phyloP scores from a whole-genome alignment of 192 early-diverging fungal species.

The Rhizoclosmatium sp. region DNA sequence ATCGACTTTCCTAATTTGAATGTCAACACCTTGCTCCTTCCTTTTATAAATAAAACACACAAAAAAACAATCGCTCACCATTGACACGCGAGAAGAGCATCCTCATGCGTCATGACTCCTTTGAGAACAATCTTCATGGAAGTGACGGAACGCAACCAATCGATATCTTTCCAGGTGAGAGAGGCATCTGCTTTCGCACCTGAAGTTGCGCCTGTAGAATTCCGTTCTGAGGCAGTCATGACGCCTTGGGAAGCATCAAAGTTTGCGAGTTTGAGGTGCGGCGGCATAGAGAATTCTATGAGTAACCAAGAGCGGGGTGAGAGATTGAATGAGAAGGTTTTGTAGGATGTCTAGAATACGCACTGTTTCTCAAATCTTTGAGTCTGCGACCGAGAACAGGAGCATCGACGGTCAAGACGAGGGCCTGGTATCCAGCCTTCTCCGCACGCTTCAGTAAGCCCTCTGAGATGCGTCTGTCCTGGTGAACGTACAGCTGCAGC shows the following conservation, averaged over 20 bases:
- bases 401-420: conserved; percentile 68
- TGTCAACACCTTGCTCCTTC: neutral
- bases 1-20: conserved; percentile 5
- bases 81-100: conserved; percentile 45
- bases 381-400: conserved; percentile 66
- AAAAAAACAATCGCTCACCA: neutral
- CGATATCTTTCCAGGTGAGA: conserved; percentile 38
- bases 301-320: neutral
- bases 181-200: conserved; percentile 36
- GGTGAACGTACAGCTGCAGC: conserved; percentile 89
- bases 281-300: conserved; percentile 61
- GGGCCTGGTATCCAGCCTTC: conserved; percentile 75
- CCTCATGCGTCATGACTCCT: conserved; percentile 45
- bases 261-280: conserved; percentile 71
- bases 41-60: neutral
- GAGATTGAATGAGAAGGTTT: neutral
- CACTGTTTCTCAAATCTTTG: conserved; percentile 60
- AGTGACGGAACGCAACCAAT: conserved; percentile 34
- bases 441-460: conserved; percentile 77
- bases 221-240: neutral
- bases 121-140: conserved; percentile 35
- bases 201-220: neutral
- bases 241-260: conserved; percentile 44
- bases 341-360: neutral
- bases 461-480: conserved; percentile 69